Evolutionary conservation across 164 flowering plant genomes (phyloP).

Genomic region (Stephania yunnanensis): DNA sequence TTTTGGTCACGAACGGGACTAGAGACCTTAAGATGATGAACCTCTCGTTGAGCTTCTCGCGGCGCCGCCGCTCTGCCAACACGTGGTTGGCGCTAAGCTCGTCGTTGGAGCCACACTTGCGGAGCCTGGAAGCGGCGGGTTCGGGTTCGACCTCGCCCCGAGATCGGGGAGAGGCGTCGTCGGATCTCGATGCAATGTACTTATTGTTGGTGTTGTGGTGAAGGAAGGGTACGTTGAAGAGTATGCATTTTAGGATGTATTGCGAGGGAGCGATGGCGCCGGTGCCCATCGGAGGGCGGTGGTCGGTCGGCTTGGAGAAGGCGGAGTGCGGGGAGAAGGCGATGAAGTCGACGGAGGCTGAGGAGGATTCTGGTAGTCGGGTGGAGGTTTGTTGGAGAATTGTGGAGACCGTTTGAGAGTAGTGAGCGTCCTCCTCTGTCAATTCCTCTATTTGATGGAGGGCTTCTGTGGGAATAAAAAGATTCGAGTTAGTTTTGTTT

Average conservation of each 20-base stretch:
- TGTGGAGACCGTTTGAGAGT: slow-evolving; percentile 72
- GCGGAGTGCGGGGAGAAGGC: slow-evolving; percentile 42
- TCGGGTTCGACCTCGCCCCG: slow-evolving; percentile 24
- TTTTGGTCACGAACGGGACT: slow-evolving; percentile 87
- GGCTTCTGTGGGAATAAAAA: slow-evolving; percentile 20
- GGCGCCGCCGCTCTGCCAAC: slow-evolving; percentile 66
- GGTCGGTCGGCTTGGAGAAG: slow-evolving; percentile 37
- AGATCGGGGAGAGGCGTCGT: neutral
- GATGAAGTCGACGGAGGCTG: slow-evolving; percentile 23
- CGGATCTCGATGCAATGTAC: neutral
- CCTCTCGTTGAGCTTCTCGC: slow-evolving; percentile 74
- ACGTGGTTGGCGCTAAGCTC: slow-evolving; percentile 77
- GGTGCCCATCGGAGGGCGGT: slow-evolving; percentile 26
- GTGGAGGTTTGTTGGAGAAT: slow-evolving; percentile 48
- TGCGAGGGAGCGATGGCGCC: slow-evolving; percentile 35
- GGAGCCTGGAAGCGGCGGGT: slow-evolving; percentile 28
- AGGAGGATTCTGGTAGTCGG: slow-evolving; percentile 35
- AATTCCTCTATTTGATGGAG: slow-evolving; percentile 31
- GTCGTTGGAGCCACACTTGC: slow-evolving; percentile 44
- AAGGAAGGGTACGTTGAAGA: slow-evolving; percentile 65
- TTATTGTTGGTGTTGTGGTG: slow-evolving; percentile 30
- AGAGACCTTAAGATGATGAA: slow-evolving; percentile 60
- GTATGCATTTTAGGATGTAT: slow-evolving; percentile 65
- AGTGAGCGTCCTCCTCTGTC: slow-evolving; percentile 62
- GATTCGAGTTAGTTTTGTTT: neutral